Base-by-base conservation (phyloP, 768 basidiomycete species). In the Nidularia pulvinata region DNA sequence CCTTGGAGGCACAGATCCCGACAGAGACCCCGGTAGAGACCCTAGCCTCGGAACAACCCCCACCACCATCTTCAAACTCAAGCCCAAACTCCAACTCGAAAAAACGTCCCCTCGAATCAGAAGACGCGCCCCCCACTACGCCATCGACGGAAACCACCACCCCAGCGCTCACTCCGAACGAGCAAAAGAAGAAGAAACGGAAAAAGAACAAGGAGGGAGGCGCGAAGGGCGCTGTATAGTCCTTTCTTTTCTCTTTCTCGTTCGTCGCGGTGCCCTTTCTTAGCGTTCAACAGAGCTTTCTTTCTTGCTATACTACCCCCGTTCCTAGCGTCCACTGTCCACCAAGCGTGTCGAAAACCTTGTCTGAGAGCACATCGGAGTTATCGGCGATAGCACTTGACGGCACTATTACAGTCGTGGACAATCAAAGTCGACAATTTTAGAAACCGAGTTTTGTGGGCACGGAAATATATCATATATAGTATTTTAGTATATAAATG, bases 161-260 rank as follows among this genome's bases (percentile, higher is more conserved):
- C n/a, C 37, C n/a, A n/a, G 9, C 7, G 37, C 37, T 7, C 37
- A 7, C 37, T 7, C 37, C 7, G 37, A 39, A n/a, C 37, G 9
- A 39, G n/a, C 37, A 7, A 7, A 7, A 7, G 37, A 7, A 7
- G 37, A 39, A 1, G 25, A 35, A 34, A 35, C 25, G 45, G 34
- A 56, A 56, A 36, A 56, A 56, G 55, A 56, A 56, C 32, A 45
- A 47, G 50, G 48, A 56, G 46, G 52, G 52, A 46, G 39, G 30
- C 35, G 46, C 34, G 43, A 52, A 51, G 46, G 51, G 16, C 13
- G n/a, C 37, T 39, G 37, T n/a, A 39, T 39, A 39, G n/a, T 39
- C 37, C 37, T 39, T n/a, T 39, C n/a, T 39, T 39, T 39, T 39
- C n/a, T 39, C n/a, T 39, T 7, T n/a, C n/a, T 39, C 37, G n/a